phyloP scores from a whole-genome alignment of 441 rosid genomes.

The Gossypium gossypioides region DNA sequence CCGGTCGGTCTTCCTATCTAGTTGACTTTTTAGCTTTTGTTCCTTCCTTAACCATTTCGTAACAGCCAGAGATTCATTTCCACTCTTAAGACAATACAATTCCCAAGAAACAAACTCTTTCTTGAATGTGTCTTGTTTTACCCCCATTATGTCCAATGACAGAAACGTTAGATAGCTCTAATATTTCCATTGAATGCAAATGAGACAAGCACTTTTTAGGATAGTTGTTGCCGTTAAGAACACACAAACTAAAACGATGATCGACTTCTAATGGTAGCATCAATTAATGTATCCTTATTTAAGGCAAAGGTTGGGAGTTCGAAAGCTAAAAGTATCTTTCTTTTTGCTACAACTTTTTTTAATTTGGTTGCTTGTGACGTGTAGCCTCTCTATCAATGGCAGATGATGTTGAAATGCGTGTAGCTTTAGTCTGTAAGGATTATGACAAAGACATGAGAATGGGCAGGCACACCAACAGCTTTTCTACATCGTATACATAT shows the following conservation, averaged over 20 bases:
- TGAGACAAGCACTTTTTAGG: background rate
- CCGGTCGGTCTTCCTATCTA: background rate
- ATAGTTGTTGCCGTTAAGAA: background rate
- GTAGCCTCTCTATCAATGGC: conserved; percentile 5
- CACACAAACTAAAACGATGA: background rate
- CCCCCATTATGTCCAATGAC: background rate
- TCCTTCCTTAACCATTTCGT: background rate
- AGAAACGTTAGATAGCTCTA: background rate
- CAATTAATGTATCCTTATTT: background rate
- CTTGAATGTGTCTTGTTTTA: background rate
- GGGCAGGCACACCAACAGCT: background rate
- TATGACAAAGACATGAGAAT: conserved; percentile 10
- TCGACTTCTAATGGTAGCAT: background rate
- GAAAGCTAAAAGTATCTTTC: background rate
- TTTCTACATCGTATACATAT: background rate
- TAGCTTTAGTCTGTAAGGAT: background rate
- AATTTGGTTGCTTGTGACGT: background rate
- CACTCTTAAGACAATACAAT: background rate
- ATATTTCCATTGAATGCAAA: background rate
- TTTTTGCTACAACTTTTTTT: background rate
- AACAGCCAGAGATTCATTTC: background rate
- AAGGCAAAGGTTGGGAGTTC: background rate
- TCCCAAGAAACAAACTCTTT: background rate
- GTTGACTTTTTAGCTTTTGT: conserved; percentile 2
- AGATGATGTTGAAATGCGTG: conserved; percentile 12